Base-by-base conservation (phyloP, 306 rosid genomes). In the Hylodesmum podocarpum region DNA sequence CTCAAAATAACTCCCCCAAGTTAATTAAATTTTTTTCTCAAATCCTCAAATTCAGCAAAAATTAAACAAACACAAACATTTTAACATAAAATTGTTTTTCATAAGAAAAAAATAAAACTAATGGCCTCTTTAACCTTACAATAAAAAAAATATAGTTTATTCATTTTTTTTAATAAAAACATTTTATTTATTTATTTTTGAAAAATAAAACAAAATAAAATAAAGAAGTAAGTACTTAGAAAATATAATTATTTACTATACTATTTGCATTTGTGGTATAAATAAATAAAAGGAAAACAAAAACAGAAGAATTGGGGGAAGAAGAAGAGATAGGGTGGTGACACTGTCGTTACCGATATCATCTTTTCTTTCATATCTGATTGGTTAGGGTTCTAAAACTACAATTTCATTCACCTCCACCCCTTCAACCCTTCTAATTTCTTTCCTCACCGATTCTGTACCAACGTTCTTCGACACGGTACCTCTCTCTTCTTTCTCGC, bases 361-460 rank as follows among this genome's bases (percentile, higher is more conserved):
- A 31, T 57, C 22, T 59, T 40, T 62, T 62, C 46, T 34, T 33
- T 18, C 46, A 3, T 34, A 15, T 33, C 10, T 27, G 11, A 16
- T 29, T 8, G 28, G 44, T 67, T 67, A 66, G 81, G 81, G 81
- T 77, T 77, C 81, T 28, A 0, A 8, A 19, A 1, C 11, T 67
- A 3, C 62, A 57, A 21, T 43, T 41, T 12, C 39, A 47, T 41
- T 72, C 53, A 28, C 57, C 47, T 13, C 19, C 28, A 37, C 58
- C 10, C 10, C 41, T 65, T 63, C 79, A 46, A 46, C 50, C 2
- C 21, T 34, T 12, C 40, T 75, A 66, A 53, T 65, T 39, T 55
- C 28, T 34, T 66, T 21, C 24, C 53, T 37, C 50, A 34, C 6
- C 80, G 1, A 27, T 28, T 2, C 66, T 50, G 19, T 44, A 37